Evolutionary conservation across 2,329 filamentous ascomycete genomes (phyloP).

Genomic region (Colletotrichum phormii): DNA sequence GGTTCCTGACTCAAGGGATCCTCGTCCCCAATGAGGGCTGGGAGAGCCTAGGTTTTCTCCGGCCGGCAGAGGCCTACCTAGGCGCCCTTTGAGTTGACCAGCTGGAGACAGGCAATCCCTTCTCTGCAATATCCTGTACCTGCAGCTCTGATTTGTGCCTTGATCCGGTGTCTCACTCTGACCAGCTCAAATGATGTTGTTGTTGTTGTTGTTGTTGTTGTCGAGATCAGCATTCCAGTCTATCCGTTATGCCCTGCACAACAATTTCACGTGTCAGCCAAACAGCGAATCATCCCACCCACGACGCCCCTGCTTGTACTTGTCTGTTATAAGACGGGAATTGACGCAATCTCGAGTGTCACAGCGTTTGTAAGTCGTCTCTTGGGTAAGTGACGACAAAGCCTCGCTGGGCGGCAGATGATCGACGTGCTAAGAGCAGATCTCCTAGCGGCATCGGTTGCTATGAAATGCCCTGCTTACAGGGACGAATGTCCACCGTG

Average conservation of each 20-base stretch:
- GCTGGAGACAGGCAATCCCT: conserved; percentile 13
- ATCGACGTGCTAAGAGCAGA: conserved; percentile 31
- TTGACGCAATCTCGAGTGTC: neutral
- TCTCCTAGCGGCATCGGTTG: conserved; percentile 26
- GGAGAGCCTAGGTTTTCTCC: neutral
- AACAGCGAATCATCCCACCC: neutral
- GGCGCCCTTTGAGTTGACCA: conserved; percentile 18
- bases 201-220: conserved; percentile 19
- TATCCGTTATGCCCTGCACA: conserved; percentile 7
- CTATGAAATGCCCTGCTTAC: neutral
- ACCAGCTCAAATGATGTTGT: neutral
- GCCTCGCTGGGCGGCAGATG: conserved; percentile 8
- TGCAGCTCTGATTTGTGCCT: conserved; percentile 27
- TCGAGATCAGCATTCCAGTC: conserved; percentile 15
- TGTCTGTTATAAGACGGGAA: neutral
- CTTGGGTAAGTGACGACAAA: neutral
- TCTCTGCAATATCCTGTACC: conserved; percentile 19
- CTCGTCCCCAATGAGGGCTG: neutral
- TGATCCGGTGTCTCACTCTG: conserved; percentile 6
- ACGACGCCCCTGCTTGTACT: neutral
- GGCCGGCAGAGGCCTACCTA: neutral
- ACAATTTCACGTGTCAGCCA: conserved; percentile 24
- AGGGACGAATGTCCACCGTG: neutral
- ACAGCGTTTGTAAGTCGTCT: neutral
- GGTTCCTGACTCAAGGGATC: conserved; percentile 2